Base-by-base conservation (phyloP, 805 yeast species). In the Naumovozyma baii region DNA sequence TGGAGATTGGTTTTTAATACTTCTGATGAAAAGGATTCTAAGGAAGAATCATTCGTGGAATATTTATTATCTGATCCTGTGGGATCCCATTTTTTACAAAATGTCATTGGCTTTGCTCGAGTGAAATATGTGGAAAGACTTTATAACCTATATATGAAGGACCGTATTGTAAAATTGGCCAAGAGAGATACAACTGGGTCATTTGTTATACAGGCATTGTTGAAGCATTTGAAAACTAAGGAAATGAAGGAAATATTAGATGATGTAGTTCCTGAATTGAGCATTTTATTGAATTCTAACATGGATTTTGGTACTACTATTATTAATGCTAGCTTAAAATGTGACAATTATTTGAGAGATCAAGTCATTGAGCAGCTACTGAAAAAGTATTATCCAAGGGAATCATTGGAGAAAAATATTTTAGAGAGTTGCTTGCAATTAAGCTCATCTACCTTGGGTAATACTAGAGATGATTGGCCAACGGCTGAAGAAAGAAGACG, bases 11-110 rank as follows among this genome's bases (percentile, higher is more conserved):
- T 80, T 0, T 83, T 86, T 63, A 61, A 63, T 32, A 73, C 70
- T 9, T 64, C 66, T 12, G 73, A 67, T 2, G 77, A 69, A 18
- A 68, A 61, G 37, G 78, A 80, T 45, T 38, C 73, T 1, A 71
- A 74, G 42, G 92, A 83, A 51, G 88, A 74, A 46, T 76, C 92
- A 0, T 87, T 83, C 58, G 79, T 88, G 22, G 95, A 87, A 56
- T 83, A 82, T 52, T 67, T 88, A 39, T 63, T 90, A 29, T 76
- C 92, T 7, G 95, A 87, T 54, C 69, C 94, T 1, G 85, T 88
- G n/a, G 98, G 97, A 0, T 82, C 94, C 1, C 96, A 87, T 62
- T 90, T 92, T 66, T 67, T 90, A 19, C 86, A 92, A 59, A 72
- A 79, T 15, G 72, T 78, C 9, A 67, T 88, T 38, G 74, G 72